Evolutionary conservation across 2,329 filamentous ascomycete genomes (phyloP).

Genomic region (Cephalotrichum gorgonifer): DNA sequence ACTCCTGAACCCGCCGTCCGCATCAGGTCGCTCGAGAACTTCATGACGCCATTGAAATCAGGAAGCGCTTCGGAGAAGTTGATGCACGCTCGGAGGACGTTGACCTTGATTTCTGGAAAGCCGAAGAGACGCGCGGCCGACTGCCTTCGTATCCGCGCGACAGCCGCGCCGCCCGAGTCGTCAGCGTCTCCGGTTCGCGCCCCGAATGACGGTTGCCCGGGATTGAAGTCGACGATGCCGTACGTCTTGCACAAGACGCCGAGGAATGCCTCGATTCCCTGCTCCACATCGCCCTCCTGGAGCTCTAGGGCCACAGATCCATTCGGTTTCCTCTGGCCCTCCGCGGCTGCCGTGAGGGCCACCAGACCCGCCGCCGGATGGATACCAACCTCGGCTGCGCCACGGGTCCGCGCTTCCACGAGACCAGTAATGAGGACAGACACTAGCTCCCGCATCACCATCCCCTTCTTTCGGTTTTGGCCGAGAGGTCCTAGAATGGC

Average conservation of each 20-base stretch:
- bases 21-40: constrained; percentile 75
- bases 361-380: constrained; percentile 85
- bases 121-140: constrained; percentile 58
- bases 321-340: constrained; percentile 28
- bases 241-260: constrained; percentile 52
- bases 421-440: constrained; percentile 73
- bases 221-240: constrained; percentile 46
- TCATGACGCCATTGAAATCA: constrained; percentile 82
- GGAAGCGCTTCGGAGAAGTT: constrained; percentile 90
- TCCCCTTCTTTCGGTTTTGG: constrained; percentile 79
- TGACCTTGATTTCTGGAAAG: constrained; percentile 69
- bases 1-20: constrained; percentile 72
- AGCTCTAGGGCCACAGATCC: constrained; percentile 49
- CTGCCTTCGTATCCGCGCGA: constrained; percentile 50
- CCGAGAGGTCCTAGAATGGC: constrained; percentile 74
- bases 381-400: constrained; percentile 91
- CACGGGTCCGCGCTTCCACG: constrained; percentile 81
- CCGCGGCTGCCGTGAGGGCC: constrained; percentile 47
- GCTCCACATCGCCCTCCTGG: constrained; percentile 53
- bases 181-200: constrained; percentile 10
- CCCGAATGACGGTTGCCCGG: constrained; percentile 14
- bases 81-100: constrained; percentile 80
- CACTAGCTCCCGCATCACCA: constrained; percentile 79
- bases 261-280: constrained; percentile 54
- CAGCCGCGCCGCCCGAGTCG: constrained; percentile 29